Percentiles rank a stretch among this genome's conserved stretches.
phyloP scores from a whole-genome alignment of 2,329 filamentous ascomycete species.

The Lecanosticta acicola region DNA sequence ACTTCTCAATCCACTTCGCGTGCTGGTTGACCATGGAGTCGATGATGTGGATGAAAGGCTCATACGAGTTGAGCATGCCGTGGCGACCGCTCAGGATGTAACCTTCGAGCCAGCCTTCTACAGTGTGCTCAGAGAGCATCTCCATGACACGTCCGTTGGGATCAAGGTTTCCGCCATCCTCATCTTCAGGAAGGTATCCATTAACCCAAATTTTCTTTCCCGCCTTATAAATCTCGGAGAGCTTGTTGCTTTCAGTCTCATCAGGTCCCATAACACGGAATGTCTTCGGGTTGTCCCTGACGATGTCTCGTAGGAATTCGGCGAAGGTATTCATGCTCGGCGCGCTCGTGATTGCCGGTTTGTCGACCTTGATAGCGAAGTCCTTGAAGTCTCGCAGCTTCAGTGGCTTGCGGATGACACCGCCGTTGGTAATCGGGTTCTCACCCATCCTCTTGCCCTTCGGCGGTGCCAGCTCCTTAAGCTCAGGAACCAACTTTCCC shows the following conservation, averaged over 20 bases:
- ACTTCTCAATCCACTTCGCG: slow-evolving; percentile 82
- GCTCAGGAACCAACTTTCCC: slow-evolving; percentile 57
- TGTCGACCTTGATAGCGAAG: slow-evolving; percentile 59
- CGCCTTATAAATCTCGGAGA: slow-evolving; percentile 63
- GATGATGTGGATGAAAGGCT: slow-evolving; percentile 77
- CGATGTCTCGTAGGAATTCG: slow-evolving; percentile 60
- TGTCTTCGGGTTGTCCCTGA: slow-evolving; percentile 57
- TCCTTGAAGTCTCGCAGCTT: slow-evolving; percentile 64
- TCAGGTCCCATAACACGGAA: slow-evolving; percentile 76
- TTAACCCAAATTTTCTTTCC: slow-evolving; percentile 77
- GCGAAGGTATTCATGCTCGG: slow-evolving; percentile 68
- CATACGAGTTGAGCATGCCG: slow-evolving; percentile 73
- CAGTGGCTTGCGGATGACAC: slow-evolving; percentile 60
- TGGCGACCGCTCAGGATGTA: slow-evolving; percentile 71
- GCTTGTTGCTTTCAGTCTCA: slow-evolving; percentile 77
- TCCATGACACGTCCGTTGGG: slow-evolving; percentile 70
- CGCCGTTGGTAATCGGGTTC: slow-evolving; percentile 70
- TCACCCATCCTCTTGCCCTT: slow-evolving; percentile 68
- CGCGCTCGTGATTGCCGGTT: slow-evolving; percentile 46
- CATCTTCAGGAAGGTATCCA: slow-evolving; percentile 71
- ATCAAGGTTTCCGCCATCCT: slow-evolving; percentile 67
- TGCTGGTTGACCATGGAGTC: slow-evolving; percentile 84
- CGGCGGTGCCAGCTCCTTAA: slow-evolving; percentile 59
- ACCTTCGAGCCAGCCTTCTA: slow-evolving; percentile 74
- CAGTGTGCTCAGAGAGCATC: slow-evolving; percentile 76